phyloP scores from a whole-genome alignment of 2,329 filamentous ascomycete species.

The Talaromyces albobiverticillius region DNA sequence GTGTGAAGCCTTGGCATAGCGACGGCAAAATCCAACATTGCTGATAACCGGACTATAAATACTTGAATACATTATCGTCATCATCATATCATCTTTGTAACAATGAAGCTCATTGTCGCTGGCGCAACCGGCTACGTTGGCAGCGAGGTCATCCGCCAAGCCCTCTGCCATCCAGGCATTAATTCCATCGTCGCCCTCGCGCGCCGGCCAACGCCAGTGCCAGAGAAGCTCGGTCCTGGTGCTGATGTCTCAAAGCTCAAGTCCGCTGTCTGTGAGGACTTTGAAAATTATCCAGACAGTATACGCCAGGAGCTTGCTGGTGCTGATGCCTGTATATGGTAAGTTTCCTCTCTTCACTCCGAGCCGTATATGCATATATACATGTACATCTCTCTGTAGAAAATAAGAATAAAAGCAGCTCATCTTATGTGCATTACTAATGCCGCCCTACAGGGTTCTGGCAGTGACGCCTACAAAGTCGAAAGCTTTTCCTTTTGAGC shows the following conservation, averaged over 20 bases:
- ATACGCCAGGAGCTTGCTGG: slow-evolving; percentile 28
- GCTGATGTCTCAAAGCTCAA: slow-evolving; percentile 28
- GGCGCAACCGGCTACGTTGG: slow-evolving; percentile 35
- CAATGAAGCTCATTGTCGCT: slow-evolving; percentile 45
- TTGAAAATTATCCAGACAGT: slow-evolving; percentile 30
- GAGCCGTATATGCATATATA: not conserved
- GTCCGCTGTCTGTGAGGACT: slow-evolving; percentile 29
- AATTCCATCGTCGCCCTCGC: slow-evolving; percentile 30
- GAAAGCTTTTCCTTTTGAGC: slow-evolving; percentile 29
- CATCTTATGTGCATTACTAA: not conserved
- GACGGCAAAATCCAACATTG: too few species aligned
- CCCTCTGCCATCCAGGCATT: slow-evolving; percentile 25
- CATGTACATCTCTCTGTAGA: not conserved
- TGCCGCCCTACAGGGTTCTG: slow-evolving; percentile 13
- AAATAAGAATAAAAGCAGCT: too few species aligned
- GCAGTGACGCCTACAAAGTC: slow-evolving; percentile 39
- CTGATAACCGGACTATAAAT: too few species aligned
- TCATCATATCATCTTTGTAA: too few species aligned
- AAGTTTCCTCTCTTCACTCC: slow-evolving; percentile 7
- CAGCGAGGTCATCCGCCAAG: slow-evolving; percentile 35
- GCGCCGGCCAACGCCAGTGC: slow-evolving; percentile 19
- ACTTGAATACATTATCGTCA: too few species aligned
- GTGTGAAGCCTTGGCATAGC: too few species aligned
- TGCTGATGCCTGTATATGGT: slow-evolving; percentile 40
- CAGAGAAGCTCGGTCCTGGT: slow-evolving; percentile 4